Percentiles rank a stretch among this genome's conserved stretches.
Conservation (phyloP, 1,284 basidiomycete genomes). For the Naganishia cerealis region DNA sequence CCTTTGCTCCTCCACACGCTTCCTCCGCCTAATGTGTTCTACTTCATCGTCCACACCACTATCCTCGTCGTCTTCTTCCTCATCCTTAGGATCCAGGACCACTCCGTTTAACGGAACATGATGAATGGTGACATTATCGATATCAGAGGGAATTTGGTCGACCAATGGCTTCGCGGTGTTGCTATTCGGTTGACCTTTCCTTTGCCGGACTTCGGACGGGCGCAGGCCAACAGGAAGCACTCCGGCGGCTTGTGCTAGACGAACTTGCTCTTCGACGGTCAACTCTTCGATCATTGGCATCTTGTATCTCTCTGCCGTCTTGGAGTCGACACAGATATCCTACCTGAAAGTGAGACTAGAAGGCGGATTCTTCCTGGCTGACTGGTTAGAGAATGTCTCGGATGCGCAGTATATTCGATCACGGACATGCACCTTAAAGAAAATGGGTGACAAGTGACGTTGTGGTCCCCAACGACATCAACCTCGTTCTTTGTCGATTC, state of each 20-base stretch:
- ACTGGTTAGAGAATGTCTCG: constrained; percentile 2
- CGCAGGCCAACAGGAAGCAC: constrained; percentile 25
- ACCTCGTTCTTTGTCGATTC: no score
- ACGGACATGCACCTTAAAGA: not conserved
- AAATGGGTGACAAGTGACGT: not conserved
- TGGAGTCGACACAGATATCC: not conserved
- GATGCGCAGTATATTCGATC: constrained; percentile 11
- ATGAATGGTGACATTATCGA: constrained; percentile 6
- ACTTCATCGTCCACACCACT: constrained; percentile 28
- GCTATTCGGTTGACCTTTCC: not conserved
- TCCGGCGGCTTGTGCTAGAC: constrained; percentile 31
- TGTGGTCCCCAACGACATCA: no score
- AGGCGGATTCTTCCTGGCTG: not conserved
- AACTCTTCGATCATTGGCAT: constrained; percentile 30
- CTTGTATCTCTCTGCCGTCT: not conserved
- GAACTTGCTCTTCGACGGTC: constrained; percentile 32
- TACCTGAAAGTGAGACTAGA: not conserved
- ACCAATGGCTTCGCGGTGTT: constrained; percentile 6
- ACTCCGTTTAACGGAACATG: constrained; percentile 5
- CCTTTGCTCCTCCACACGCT: not conserved
- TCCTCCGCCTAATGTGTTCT: not conserved
- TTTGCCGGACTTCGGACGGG: constrained; percentile 20
- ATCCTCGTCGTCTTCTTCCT: constrained; percentile 33
- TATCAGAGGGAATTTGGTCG: constrained; percentile 17
- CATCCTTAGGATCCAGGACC: constrained; percentile 17